Evolutionary conservation across 2,329 filamentous ascomycete genomes (phyloP).

Genomic region (Penicillium sp.): DNA sequence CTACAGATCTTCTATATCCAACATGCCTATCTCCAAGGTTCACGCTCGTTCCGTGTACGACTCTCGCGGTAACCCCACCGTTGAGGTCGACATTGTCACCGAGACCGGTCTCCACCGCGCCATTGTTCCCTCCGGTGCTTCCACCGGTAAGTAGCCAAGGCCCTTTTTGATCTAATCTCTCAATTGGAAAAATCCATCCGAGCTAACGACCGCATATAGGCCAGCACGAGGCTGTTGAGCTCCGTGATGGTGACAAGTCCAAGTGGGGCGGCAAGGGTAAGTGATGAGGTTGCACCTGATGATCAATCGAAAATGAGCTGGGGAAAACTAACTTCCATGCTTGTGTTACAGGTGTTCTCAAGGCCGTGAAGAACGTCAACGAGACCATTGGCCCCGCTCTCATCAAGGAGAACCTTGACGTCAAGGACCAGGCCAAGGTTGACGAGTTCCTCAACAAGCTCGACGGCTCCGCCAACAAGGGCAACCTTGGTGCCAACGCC

Average conservation of each 20-base stretch:
- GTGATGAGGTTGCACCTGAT: constrained; percentile 19
- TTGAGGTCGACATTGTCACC: constrained; percentile 96
- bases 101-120: constrained; percentile 96
- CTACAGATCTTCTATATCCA: constrained; percentile 45
- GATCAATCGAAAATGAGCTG: neutral
- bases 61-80: constrained; percentile 96
- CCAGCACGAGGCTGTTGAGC: constrained; percentile 87
- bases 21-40: constrained; percentile 88
- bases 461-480: constrained; percentile 84
- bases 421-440: constrained; percentile 82
- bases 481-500: constrained; percentile 84
- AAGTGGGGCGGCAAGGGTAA: constrained; percentile 83
- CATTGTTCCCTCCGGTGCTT: constrained; percentile 95
- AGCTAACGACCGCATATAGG: constrained; percentile 55
- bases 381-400: constrained; percentile 75
- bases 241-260: constrained; percentile 85
- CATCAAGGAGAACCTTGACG: constrained; percentile 80
- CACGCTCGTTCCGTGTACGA: constrained; percentile 97
- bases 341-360: constrained; percentile 61
- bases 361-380: constrained; percentile 87
- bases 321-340: constrained; percentile 6
- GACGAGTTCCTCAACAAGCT: constrained; percentile 85
- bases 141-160: constrained; percentile 69
- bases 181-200: constrained; percentile 1
- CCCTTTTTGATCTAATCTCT: no score